Conservation (phyloP, 176 grass and related monocot species). For the Saccharum officinarum region DNA sequence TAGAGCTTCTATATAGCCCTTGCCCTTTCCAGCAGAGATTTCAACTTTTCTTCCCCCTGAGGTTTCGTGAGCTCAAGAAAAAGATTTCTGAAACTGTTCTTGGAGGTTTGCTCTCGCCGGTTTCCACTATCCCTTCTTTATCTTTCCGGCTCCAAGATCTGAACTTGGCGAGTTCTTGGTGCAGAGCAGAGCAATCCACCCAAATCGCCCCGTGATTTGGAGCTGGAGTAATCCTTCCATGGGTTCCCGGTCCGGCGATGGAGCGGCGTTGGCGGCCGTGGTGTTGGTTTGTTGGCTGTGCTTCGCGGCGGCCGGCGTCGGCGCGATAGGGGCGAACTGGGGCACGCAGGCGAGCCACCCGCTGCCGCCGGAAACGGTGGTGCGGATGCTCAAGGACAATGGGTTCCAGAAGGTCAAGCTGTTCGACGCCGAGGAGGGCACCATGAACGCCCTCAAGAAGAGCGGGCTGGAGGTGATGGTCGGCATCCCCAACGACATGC, state of each 20-base stretch:
- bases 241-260: constrained; percentile 23
- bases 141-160: constrained; percentile 37
- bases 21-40: constrained; percentile 11
- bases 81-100: constrained; percentile 20
- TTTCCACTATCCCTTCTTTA: constrained; percentile 2
- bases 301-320: constrained; percentile 38
- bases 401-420: constrained; percentile 93
- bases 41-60: neutral
- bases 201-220: neutral
- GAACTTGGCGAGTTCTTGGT: constrained; percentile 24
- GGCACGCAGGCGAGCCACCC: constrained; percentile 96
- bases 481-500: constrained; percentile 96
- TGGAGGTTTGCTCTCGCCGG: neutral
- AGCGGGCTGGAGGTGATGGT: constrained; percentile 97
- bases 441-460: constrained; percentile 90
- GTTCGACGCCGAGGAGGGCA: constrained; percentile 89
- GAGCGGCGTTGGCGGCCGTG: neutral
- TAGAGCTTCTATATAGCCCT: neutral
- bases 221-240: constrained; percentile 26
- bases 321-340: constrained; percentile 94
- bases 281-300: constrained; percentile 52
- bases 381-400: constrained; percentile 80
- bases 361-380: constrained; percentile 74
- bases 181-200: constrained; percentile 6
- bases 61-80: neutral